A percentile compares a stretch with the other conserved stretches of the same genome.
These are phyloP conservation scores for Leishmania aethiopica DNA, from an alignment of 208 protist genomes.

Conservation along the genomic window DNA sequence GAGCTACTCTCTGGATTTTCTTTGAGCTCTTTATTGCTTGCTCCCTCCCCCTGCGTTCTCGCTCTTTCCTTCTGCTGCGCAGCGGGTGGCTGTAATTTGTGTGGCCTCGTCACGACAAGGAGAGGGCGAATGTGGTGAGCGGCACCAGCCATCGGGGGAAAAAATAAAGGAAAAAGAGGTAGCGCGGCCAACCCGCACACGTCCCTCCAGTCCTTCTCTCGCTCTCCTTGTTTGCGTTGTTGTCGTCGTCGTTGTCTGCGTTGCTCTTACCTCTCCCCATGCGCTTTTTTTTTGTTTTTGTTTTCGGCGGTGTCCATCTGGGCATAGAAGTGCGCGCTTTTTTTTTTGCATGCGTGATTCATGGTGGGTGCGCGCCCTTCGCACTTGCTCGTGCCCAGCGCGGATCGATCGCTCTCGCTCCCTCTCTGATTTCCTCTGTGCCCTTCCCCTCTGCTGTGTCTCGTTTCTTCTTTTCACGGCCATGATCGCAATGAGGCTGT, in stretches of 20 bases:
- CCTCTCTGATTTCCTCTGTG: background rate
- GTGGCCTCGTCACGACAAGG: background rate
- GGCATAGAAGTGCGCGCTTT: too few species aligned
- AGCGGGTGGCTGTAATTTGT: background rate
- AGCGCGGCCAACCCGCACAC: too few species aligned
- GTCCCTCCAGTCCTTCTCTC: background rate
- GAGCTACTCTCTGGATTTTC: too few species aligned
- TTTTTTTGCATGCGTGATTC: too few species aligned
- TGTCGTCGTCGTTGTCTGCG: background rate
- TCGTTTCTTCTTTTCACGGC: background rate
- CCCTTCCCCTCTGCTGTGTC: background rate
- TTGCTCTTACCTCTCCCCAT: too few species aligned
- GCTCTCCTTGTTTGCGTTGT: background rate
- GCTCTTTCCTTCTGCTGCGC: background rate
- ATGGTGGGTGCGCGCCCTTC: too few species aligned
- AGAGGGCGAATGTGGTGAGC: background rate
- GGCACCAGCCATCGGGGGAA: too few species aligned
- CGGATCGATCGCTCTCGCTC: background rate
- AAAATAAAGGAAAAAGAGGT: background rate
- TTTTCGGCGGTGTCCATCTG: background rate
- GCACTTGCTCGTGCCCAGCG: too few species aligned
- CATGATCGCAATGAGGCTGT: too few species aligned
- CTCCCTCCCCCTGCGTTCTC: too few species aligned
- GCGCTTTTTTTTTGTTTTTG: background rate
- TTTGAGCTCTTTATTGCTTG: too few species aligned